Conservation (phyloP, 1,284 basidiomycete genomes). For the Termitomyces sp. region DNA sequence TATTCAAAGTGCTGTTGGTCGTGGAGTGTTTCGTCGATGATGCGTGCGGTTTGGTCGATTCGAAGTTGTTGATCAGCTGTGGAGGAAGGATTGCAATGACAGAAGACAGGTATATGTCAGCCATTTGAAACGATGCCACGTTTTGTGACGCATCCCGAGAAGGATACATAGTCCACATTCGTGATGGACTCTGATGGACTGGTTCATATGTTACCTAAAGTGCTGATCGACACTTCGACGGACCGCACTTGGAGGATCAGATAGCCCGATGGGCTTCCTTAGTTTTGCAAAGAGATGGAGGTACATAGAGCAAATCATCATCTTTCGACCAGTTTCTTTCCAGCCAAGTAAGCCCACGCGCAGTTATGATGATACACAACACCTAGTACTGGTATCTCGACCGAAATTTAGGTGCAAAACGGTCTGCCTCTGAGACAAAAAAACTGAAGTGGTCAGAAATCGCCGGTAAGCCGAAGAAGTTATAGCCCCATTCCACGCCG, state of each 20-base stretch:
- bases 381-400: background rate
- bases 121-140: background rate
- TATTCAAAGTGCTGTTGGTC: background rate
- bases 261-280: background rate
- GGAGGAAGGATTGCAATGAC: background rate
- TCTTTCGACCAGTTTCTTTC: background rate
- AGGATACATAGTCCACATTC: background rate
- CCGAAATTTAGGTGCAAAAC: background rate
- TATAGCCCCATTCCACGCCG: conserved; percentile 1
- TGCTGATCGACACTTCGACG: conserved; percentile 15
- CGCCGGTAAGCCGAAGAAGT: conserved; percentile 10
- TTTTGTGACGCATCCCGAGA: background rate
- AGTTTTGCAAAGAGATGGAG: background rate
- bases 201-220: conserved; percentile 8
- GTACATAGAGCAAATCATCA: background rate
- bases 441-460: background rate
- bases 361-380: background rate
- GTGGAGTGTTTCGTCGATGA: background rate
- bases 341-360: too few relatives aligned
- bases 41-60: background rate
- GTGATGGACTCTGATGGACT: conserved; percentile 13
- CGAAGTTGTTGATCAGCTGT: background rate
- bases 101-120: background rate
- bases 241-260: conserved; percentile 15
- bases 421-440: background rate